phyloP scores from a whole-genome alignment of 2,329 filamentous ascomycete species.

The Boeremia lycopersici region DNA sequence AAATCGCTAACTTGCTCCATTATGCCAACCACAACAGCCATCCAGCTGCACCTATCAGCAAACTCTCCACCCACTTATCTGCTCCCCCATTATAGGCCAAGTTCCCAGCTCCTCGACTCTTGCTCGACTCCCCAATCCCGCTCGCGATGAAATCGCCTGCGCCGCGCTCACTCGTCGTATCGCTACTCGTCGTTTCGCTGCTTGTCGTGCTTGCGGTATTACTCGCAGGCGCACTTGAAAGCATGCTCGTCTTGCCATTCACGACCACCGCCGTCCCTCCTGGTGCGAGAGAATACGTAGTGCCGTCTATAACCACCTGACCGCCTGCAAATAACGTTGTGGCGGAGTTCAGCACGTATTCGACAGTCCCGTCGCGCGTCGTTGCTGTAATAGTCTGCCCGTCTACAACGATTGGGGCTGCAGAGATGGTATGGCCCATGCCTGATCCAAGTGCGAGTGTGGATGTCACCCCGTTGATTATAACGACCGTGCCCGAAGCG shows the following conservation, averaged over 20 bases:
- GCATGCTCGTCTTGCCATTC: constrained; percentile 40
- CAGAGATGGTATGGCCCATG: constrained; percentile 21
- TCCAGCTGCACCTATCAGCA: constrained; percentile 34
- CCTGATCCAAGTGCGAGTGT: constrained; percentile 20
- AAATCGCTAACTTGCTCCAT: neutral
- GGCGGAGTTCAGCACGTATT: constrained; percentile 30
- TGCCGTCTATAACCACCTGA: constrained; percentile 33
- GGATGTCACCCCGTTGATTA: constrained; percentile 37
- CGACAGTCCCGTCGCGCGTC: constrained; percentile 31
- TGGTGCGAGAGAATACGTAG: constrained; percentile 36
- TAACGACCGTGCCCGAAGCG: constrained; percentile 32
- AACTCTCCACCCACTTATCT: constrained; percentile 33
- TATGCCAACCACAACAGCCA: constrained; percentile 37
- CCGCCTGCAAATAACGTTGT: constrained; percentile 34
- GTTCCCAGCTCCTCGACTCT: constrained; percentile 10
- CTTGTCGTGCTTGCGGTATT: constrained; percentile 33
- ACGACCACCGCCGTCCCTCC: constrained; percentile 38
- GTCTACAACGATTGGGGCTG: constrained; percentile 33
- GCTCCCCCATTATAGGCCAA: constrained; percentile 18
- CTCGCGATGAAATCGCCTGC: constrained; percentile 14
- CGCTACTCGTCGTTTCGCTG: no score
- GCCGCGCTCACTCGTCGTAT: constrained; percentile 6
- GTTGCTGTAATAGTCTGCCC: constrained; percentile 35
- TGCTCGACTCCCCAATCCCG: constrained; percentile 11
- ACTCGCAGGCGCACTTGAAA: constrained; percentile 31